Conservation (phyloP, 2,329 filamentous ascomycete species). For the Botrytis deweyae region DNA sequence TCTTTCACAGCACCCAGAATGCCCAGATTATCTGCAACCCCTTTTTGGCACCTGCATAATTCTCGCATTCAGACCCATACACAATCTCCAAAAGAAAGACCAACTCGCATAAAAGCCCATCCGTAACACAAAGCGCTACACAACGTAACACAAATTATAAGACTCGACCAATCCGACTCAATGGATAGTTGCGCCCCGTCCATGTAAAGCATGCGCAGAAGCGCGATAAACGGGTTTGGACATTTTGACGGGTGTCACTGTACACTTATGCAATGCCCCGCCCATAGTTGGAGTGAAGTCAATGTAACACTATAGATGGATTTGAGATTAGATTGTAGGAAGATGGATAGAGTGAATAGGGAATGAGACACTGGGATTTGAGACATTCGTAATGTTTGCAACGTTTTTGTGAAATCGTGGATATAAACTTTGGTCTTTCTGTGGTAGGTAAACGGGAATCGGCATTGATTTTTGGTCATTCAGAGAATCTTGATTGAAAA, state of each 20-base stretch:
- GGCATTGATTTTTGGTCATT: neutral
- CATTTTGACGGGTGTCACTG: slow-evolving; percentile 10
- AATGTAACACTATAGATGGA: neutral
- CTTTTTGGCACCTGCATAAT: too few relatives aligned
- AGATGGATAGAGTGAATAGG: too few relatives aligned
- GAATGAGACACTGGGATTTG: neutral
- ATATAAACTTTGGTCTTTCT: neutral
- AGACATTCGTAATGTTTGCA: neutral
- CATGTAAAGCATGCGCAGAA: neutral
- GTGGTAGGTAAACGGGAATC: neutral
- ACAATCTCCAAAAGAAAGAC: neutral
- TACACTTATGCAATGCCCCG: neutral
- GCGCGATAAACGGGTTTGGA: neutral
- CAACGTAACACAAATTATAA: neutral
- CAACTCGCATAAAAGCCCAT: neutral
- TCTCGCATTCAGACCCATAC: neutral
- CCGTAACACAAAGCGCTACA: neutral
- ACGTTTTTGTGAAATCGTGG: neutral
- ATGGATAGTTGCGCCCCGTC: neutral
- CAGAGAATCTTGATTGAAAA: neutral
- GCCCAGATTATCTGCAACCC: neutral
- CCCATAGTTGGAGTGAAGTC: neutral
- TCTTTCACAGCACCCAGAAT: neutral
- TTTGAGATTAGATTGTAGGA: neutral
- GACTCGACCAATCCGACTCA: neutral